Conservation (phyloP, 306 rosid genomes). For the Neltuma alba region DNA sequence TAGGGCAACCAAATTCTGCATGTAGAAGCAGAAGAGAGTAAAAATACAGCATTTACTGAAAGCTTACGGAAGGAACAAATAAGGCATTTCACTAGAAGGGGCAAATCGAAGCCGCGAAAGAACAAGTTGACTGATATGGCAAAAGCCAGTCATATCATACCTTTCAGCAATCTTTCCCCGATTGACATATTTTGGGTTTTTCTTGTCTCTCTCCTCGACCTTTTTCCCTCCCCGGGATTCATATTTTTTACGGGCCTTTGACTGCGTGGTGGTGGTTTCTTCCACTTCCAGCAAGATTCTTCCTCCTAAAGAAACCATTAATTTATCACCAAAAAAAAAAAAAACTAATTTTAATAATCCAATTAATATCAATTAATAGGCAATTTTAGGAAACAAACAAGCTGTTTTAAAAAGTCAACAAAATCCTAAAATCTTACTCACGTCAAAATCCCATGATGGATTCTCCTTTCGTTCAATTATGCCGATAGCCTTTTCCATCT, state of each 20-base stretch:
- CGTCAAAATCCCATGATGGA: slow-evolving; percentile 75
- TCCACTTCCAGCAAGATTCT: slow-evolving; percentile 61
- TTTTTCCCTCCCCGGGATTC: slow-evolving; percentile 21
- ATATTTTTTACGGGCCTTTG: slow-evolving; percentile 31
- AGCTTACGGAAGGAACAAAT: background rate
- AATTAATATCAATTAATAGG: background rate
- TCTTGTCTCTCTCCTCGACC: slow-evolving; percentile 20
- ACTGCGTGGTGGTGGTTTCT: slow-evolving; percentile 60
- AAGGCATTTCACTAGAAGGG: slow-evolving; percentile 2
- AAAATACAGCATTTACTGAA: background rate
- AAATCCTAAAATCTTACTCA: slow-evolving; percentile 31
- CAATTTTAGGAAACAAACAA: slow-evolving; percentile 19
- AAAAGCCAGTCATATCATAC: slow-evolving; percentile 29
- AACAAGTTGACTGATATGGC: background rate
- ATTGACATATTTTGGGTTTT: slow-evolving; percentile 26
- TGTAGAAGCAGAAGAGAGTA: background rate
- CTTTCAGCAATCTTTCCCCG: slow-evolving; percentile 51
- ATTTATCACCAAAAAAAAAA: slow-evolving; percentile 15
- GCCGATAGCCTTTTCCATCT: slow-evolving; percentile 45
- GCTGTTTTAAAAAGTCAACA: background rate
- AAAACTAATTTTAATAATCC: background rate
- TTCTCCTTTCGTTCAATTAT: slow-evolving; percentile 45
- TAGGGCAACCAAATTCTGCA: slow-evolving; percentile 57
- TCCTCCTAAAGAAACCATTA: slow-evolving; percentile 44
- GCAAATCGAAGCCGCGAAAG: background rate